Evolutionary conservation across 495 filamentous ascomycete genomes (phyloP).

Genomic region (Coniosporium apollinis): DNA sequence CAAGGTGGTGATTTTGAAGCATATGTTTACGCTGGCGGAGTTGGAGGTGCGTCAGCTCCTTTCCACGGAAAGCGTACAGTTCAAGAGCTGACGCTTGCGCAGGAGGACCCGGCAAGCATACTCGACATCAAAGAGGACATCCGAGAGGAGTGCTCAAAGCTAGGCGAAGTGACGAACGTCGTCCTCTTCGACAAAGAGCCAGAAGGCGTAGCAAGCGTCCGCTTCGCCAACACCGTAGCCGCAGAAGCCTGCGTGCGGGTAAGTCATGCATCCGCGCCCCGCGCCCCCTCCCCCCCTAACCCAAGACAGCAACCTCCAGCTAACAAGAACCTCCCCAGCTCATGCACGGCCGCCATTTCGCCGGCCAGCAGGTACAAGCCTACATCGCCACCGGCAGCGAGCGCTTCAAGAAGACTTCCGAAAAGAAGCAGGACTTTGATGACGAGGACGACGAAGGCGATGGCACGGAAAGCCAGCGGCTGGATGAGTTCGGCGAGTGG

Average conservation of each 20-base stretch:
- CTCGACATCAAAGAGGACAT: constrained; percentile 92
- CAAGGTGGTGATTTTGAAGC: constrained; percentile 72
- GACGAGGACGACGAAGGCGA: constrained; percentile 26
- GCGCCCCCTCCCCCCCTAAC: not conserved
- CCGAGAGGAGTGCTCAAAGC: constrained; percentile 70
- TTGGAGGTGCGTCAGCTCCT: constrained; percentile 34
- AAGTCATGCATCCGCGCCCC: constrained; percentile 9
- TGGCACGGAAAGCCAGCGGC: constrained; percentile 17
- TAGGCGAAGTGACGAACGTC: constrained; percentile 80
- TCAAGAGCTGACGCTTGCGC: constrained; percentile 7
- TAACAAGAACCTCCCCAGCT: constrained; percentile 22
- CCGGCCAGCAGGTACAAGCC: constrained; percentile 53
- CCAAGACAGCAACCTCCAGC: not conserved
- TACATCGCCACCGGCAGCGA: constrained; percentile 43
- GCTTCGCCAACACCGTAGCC: constrained; percentile 50
- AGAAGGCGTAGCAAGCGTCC: constrained; percentile 75
- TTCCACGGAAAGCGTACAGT: not conserved
- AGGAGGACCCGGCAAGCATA: constrained; percentile 67
- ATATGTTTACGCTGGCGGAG: constrained; percentile 86
- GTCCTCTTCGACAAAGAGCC: constrained; percentile 74
- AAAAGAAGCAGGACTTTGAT: constrained; percentile 25
- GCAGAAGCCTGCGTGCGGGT: constrained; percentile 57
- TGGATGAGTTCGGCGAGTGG: constrained; percentile 19
- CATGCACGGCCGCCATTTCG: constrained; percentile 75
- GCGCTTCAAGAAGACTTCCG: constrained; percentile 52